Conservation (phyloP, 108 stramenopile genomes). For the Nitzschia sp. region DNA sequence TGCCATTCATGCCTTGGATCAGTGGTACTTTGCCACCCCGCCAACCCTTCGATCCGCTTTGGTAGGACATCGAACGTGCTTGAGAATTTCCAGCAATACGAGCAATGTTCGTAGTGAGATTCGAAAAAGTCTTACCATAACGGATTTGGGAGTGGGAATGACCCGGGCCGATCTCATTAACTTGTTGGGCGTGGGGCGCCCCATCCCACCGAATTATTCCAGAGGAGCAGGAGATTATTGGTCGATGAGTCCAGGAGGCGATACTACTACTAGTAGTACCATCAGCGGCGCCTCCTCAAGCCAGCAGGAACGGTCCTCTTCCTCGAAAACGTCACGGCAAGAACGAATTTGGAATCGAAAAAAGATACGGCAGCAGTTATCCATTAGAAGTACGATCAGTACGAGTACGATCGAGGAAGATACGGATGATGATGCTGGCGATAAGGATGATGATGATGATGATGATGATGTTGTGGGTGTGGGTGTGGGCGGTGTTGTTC, state of each 20-base stretch:
- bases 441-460: not conserved
- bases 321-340: not conserved
- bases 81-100: conserved; percentile 7
- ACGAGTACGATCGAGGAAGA: not conserved
- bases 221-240: not conserved
- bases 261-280: not conserved
- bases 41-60: conserved; percentile 9
- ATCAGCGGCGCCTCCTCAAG: not conserved
- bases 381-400: not conserved
- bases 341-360: not conserved
- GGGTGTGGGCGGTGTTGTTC: not conserved
- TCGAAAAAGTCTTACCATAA: conserved; percentile 27
- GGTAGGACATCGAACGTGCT: conserved; percentile 24
- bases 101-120: not conserved
- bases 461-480: no score
- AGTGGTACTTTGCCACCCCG: conserved; percentile 36
- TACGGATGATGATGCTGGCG: not conserved
- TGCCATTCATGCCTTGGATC: conserved; percentile 36
- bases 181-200: conserved; percentile 36
- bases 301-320: no score
- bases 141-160: conserved; percentile 49
- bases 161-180: conserved; percentile 50
- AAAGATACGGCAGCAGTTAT: not conserved
- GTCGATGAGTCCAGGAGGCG: not conserved
- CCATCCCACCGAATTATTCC: not conserved